Evolutionary conservation across 176 grass and related monocot genomes (phyloP), one percentile per base, ranked within the genome.

Genomic region (Oryza glaberrima): DNA sequence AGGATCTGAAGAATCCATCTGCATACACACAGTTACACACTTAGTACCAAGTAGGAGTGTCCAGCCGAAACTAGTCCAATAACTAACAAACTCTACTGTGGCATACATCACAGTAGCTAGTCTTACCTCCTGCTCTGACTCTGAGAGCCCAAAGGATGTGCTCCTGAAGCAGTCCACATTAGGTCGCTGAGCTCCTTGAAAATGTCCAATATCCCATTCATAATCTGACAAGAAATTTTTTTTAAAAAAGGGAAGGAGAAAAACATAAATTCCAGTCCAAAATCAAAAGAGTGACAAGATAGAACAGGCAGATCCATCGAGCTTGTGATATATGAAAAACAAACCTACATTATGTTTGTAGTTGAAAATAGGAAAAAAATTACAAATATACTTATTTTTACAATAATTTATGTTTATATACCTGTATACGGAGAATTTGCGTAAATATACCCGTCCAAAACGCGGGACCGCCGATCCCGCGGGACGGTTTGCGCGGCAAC

Each of bases 191-290:
- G 93, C 93, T 84, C 96, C 93, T 98, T 95, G 85, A 85, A 98
- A 98, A 90, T 95, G 93, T 25, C 96, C 96, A 95, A 98, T 64
- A 81, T 98, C 96, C 93, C 96, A 98, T 84, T 98, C 96, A 88
- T 98, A 98, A 65, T 94, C 96, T 98, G 81, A 46, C 75, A n/a
- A 63, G 54, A 63, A 63, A 23, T 61, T 32, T 32, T 32, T 32
- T 3, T 26, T 3, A 90, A 81, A 73, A 25, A 64, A 2, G 6
- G 23, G 7, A 83, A 1, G 11, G 19, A 70, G 11, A 40, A 52
- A 67, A 36, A 74, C 2, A 28, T 77, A 35, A 68, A 80, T 52
- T 60, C 9, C 13, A 75, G 26, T 75, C 63, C 15, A 28, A 71
- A 78, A 78, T 43, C 5, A 48, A 36, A 75, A 20, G 1, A 1